Evolutionary conservation across 148 eudicot species (phyloP).

Genomic region (Dianthus caryophyllus): DNA sequence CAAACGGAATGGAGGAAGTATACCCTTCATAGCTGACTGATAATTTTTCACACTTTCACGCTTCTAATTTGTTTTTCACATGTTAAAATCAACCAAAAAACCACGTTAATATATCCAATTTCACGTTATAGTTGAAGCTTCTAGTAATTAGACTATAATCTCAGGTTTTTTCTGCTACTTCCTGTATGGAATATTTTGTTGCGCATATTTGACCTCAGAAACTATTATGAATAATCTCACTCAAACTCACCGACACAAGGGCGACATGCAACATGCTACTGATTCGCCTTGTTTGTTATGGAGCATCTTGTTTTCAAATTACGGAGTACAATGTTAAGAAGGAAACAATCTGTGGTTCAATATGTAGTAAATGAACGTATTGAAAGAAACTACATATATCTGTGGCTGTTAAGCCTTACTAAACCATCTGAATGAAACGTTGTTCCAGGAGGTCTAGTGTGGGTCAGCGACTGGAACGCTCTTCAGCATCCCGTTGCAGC

Average conservation of each 20-base stretch:
- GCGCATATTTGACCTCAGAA: background rate
- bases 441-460: conserved; percentile 70
- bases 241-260: no score
- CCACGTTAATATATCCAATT: background rate
- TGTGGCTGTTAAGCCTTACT: background rate
- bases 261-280: background rate
- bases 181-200: background rate
- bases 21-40: background rate
- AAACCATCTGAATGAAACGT: no score
- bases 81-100: background rate
- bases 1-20: no score
- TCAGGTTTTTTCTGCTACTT: background rate
- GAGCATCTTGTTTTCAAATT: background rate
- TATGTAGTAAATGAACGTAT: background rate
- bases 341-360: background rate
- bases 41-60: background rate
- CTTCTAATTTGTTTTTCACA: background rate
- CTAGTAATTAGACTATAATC: background rate
- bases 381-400: background rate
- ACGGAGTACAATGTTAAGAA: background rate
- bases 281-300: background rate
- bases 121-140: background rate
- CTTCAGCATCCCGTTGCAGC: conserved; percentile 87
- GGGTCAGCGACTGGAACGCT: conserved; percentile 87
- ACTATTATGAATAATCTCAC: background rate